Percentiles rank a stretch among this genome's conserved stretches.
Conservation (phyloP, 2,329 filamentous ascomycete species). For the Pestalotiopsis sp. region DNA sequence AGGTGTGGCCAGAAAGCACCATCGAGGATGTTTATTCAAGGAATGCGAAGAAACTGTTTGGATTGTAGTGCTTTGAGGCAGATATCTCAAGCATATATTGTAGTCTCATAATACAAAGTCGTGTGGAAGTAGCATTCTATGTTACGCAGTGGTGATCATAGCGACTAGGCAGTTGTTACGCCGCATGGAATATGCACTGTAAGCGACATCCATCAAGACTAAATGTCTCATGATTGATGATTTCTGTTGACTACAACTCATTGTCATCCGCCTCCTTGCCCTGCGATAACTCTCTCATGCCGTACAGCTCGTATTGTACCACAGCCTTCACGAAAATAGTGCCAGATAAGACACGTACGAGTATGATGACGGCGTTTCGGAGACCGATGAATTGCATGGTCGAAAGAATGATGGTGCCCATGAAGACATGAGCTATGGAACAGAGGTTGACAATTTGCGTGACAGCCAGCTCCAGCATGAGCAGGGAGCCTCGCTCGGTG, state of each 20-base stretch:
- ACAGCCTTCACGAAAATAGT: not conserved
- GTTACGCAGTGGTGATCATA: no score
- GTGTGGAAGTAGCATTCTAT: no score
- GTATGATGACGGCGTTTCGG: not conserved
- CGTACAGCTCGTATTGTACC: not conserved
- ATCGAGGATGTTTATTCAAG: not conserved
- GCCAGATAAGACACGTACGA: not conserved
- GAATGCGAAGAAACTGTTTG: slow-evolving; percentile 8
- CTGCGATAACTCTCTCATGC: not conserved
- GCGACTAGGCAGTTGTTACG: no score
- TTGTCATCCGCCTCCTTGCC: not conserved
- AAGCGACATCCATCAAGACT: no score
- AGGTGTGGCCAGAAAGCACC: not conserved
- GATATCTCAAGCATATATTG: no score
- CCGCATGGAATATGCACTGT: no score
- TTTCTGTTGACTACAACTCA: not conserved
- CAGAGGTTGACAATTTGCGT: not conserved
- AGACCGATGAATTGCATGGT: slow-evolving; percentile 5
- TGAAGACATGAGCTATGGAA: slow-evolving; percentile 9
- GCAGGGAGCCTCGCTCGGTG: not conserved
- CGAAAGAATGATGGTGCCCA: slow-evolving; percentile 4
- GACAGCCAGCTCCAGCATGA: not conserved
- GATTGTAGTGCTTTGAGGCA: not conserved
- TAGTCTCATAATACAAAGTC: no score
- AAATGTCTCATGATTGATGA: no score